Evolutionary conservation across 345 rosid species (phyloP).

Genomic region (Isatis tinctoria): DNA sequence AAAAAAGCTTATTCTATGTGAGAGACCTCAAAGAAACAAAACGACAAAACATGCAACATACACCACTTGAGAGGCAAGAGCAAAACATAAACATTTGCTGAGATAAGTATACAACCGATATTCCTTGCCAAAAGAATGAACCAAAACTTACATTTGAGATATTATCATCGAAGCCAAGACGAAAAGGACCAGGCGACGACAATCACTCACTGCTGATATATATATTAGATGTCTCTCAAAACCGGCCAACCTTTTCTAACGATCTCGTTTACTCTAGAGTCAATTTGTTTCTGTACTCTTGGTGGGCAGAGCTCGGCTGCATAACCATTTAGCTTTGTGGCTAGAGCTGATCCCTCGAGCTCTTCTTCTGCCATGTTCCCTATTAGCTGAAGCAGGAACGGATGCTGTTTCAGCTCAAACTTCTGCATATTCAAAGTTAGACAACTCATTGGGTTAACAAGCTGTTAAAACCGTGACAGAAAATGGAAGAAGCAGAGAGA

Average conservation of each 20-base stretch:
- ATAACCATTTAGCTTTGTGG: constrained; percentile 69
- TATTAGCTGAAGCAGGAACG: constrained; percentile 72
- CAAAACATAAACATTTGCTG: constrained; percentile 10
- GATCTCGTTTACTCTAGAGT: constrained; percentile 64
- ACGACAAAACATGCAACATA: background rate
- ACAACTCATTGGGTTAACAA: background rate
- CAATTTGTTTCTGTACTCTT: constrained; percentile 50
- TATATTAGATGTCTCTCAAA: constrained; percentile 45
- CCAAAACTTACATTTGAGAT: constrained; percentile 1
- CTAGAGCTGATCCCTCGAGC: constrained; percentile 70
- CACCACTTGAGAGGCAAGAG: background rate
- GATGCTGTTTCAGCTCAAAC: constrained; percentile 83
- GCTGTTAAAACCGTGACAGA: background rate
- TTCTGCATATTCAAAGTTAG: constrained; percentile 44
- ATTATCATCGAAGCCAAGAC: background rate
- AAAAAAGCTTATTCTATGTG: background rate
- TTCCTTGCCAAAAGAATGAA: constrained; percentile 14
- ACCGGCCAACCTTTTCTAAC: constrained; percentile 84
- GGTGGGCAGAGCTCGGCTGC: constrained; percentile 85
- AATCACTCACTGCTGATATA: background rate
- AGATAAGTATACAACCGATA: background rate
- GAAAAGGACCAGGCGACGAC: background rate
- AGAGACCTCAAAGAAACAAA: background rate
- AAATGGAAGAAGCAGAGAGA: background rate
- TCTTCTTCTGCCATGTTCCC: constrained; percentile 83